Base-by-base conservation (phyloP, 768 basidiomycete genomes). In the Cyathus striatus region DNA sequence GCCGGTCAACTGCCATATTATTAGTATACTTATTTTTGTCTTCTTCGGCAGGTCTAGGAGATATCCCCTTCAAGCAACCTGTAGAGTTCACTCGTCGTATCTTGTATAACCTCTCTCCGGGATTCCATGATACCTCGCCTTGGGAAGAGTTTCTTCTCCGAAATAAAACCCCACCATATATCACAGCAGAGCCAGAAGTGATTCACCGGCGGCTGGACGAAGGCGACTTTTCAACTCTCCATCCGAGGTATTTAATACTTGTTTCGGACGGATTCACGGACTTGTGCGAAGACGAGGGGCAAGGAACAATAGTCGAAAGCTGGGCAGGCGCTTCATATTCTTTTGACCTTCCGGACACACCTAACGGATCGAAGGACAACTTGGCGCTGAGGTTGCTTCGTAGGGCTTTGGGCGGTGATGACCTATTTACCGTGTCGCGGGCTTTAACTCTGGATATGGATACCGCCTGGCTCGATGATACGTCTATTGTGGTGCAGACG, bases 41-140 rank as follows among this genome's bases (percentile, higher is more conserved):
- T 10, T 22, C 42, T 38, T n/a, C 36, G 40, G 17, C 55, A 84
- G 82, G 81, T 58, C 68, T 85, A 41, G 83, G 83, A 17, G 83
- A 85, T 51, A 76, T 79, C 44, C 79, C 80, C 26, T 85, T 84
- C 65, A 85, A 85, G 59, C 83, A 83, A 46, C 81, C 81, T n/a
- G 78, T 81, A 20, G 70, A 68, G 24, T 84, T 83, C 57, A 83
- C 79, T 16, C 69, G 80, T 30, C 75, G 79, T 9, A 76, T 85
- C 34, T 62, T 85, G 12, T 83, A 82, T 56, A 83, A 82, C 54
- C 66, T 84, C 33, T 71, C 75, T 44, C 79, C 80, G 13, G 81
- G 80, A 10, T 75, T 78, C 52, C 71, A 74, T 43, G 74, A 81
- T 43, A 79, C 66, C 32, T 75, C 76, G 1, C 77, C 66, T 39